Evolutionary conservation across 169 alveolate species (phyloP).

Genomic region (Cryptosporidium sp.): DNA sequence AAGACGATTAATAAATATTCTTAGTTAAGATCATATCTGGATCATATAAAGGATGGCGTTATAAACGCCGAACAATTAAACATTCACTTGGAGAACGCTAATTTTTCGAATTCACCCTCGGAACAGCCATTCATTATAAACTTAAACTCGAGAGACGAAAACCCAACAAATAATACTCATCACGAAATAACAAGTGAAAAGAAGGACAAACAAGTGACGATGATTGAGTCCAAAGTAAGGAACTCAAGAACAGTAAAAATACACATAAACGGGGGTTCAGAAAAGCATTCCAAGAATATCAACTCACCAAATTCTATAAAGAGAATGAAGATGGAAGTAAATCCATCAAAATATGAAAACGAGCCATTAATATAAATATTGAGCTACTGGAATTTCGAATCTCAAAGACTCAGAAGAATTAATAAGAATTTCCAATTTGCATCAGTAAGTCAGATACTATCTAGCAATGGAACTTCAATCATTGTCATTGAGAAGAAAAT

Average conservation of each 20-base stretch:
- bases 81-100: background rate
- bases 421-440: background rate
- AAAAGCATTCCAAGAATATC: background rate
- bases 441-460: slow-evolving; percentile 65
- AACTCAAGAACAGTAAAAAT: slow-evolving; percentile 36
- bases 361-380: slow-evolving; percentile 11
- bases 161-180: background rate
- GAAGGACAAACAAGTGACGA: background rate
- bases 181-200: background rate
- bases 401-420: slow-evolving; percentile 36
- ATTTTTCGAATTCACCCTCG: background rate
- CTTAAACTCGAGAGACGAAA: background rate
- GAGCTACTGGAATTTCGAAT: background rate
- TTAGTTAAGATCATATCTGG: slow-evolving; percentile 60
- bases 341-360: slow-evolving; percentile 16
- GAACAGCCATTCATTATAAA: slow-evolving; percentile 2
- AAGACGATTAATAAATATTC: background rate
- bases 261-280: background rate
- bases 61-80: background rate
- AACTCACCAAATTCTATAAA: slow-evolving; percentile 51
- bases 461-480: slow-evolving; percentile 61
- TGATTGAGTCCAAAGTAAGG: background rate
- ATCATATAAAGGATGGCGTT: slow-evolving; percentile 57
- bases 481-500: slow-evolving; percentile 23
- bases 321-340: slow-evolving; percentile 67